phyloP scores from a whole-genome alignment of 768 basidiomycete species.

The Auricularia cornea region DNA sequence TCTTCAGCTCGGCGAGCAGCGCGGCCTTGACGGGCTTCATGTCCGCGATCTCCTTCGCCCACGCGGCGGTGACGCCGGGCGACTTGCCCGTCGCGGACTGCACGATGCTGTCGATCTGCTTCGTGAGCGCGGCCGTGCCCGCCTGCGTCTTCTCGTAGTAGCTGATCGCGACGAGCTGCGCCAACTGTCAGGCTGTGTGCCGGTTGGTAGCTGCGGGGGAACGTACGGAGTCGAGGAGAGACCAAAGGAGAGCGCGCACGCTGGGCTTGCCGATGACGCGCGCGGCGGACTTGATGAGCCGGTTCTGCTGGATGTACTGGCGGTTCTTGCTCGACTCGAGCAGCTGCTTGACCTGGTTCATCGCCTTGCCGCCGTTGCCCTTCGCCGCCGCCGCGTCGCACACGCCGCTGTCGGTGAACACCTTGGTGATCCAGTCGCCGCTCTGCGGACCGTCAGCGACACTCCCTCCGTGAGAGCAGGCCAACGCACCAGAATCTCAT shows the following conservation, averaged over 20 bases:
- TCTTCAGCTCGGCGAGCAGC: not conserved
- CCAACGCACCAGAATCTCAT: not conserved
- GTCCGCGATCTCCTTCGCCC: not conserved
- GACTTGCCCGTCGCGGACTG: not conserved
- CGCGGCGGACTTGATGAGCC: not conserved
- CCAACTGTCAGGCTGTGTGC: not conserved
- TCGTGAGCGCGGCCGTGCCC: not conserved
- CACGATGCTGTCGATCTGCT: not conserved
- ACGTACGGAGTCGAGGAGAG: not conserved
- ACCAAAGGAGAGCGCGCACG: not conserved
- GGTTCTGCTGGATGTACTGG: not conserved
- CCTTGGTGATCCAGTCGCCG: not conserved
- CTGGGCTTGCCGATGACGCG: not conserved
- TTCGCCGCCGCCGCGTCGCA: constrained; percentile 4
- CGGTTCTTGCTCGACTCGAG: not conserved
- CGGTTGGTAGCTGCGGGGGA: not conserved
- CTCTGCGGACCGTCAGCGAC: not conserved
- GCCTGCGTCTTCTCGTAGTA: not conserved
- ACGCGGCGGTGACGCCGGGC: not conserved
- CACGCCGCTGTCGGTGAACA: not conserved
- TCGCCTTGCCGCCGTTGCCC: not conserved
- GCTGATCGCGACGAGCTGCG: not conserved
- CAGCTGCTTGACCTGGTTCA: not conserved
- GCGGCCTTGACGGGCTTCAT: not conserved
- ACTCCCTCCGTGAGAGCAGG: not conserved